Evolutionary conservation across 805 yeast species (phyloP).

Genomic region (Schwanniomyces pseudopolymorphus): DNA sequence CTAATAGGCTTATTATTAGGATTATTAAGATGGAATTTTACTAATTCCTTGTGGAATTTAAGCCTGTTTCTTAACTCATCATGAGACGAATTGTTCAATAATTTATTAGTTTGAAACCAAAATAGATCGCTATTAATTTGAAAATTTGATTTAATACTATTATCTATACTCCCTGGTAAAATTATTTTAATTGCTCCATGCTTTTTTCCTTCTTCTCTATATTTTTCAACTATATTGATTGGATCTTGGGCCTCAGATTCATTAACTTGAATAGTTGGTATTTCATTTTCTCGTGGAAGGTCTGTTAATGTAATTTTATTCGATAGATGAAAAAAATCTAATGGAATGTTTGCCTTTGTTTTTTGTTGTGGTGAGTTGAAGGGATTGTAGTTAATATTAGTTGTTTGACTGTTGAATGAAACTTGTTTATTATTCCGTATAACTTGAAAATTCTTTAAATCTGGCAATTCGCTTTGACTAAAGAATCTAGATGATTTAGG

Average conservation of each 20-base stretch:
- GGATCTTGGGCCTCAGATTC: conserved; percentile 58
- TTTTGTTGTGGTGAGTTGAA: conserved; percentile 45
- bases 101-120: conserved; percentile 53
- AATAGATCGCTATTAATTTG: conserved; percentile 46
- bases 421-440: conserved; percentile 14
- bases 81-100: conserved; percentile 43
- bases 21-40: conserved; percentile 35
- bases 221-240: conserved; percentile 57
- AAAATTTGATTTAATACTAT: conserved; percentile 17
- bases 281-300: conserved; percentile 14
- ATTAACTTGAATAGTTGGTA: conserved; percentile 62
- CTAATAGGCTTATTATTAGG: neutral
- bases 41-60: conserved; percentile 47
- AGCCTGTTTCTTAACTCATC: conserved; percentile 45
- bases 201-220: conserved; percentile 49
- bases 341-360: conserved; percentile 43
- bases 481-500: conserved; percentile 28
- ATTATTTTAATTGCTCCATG: conserved; percentile 77
- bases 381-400: conserved; percentile 42
- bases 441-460: conserved; percentile 17
- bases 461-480: conserved; percentile 21
- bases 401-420: conserved; percentile 20
- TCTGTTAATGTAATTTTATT: conserved; percentile 20
- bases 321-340: conserved; percentile 39
- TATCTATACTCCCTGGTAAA: conserved; percentile 47